These are phyloP conservation scores for Saturnispora galanensis DNA, from an alignment of 805 yeast species.

Conservation along the genomic window DNA sequence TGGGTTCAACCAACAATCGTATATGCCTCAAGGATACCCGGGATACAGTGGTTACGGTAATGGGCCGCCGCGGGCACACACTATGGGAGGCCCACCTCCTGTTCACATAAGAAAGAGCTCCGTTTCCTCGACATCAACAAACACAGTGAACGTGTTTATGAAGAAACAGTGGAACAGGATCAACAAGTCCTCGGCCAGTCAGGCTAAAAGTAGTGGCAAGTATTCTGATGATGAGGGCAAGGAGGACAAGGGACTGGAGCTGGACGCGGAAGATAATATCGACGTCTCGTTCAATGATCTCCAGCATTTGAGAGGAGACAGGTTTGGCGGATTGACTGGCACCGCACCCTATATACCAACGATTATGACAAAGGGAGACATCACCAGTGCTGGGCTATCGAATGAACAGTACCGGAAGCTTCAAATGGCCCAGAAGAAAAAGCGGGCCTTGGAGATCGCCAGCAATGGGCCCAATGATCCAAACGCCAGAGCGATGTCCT, in stretches of 20 bases:
- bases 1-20: constrained; percentile 12
- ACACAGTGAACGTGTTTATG: constrained; percentile 33
- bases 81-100: constrained; percentile 3
- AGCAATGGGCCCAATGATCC: constrained; percentile 7
- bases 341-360: constrained; percentile 75
- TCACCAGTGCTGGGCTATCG: constrained; percentile 27
- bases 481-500: constrained; percentile 1
- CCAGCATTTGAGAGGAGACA: constrained; percentile 52
- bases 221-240: constrained; percentile 16
- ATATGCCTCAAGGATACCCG: not conserved
- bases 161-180: constrained; percentile 27
- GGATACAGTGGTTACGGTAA: too few species aligned
- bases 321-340: constrained; percentile 39
- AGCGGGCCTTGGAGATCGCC: constrained; percentile 31
- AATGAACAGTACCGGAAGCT: constrained; percentile 62
- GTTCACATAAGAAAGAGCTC: constrained; percentile 13
- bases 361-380: constrained; percentile 30
- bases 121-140: constrained; percentile 3
- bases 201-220: constrained; percentile 19
- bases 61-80: constrained; percentile 2
- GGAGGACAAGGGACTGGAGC: constrained; percentile 21
- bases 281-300: constrained; percentile 56
- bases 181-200: constrained; percentile 10
- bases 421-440: constrained; percentile 57
- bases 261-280: constrained; percentile 25